A percentile compares a stretch with the other conserved stretches of the same genome.
Evolutionary conservation across 2,329 filamentous ascomycete genomes (phyloP).

Genomic region (Plectosphaerella sp.): DNA sequence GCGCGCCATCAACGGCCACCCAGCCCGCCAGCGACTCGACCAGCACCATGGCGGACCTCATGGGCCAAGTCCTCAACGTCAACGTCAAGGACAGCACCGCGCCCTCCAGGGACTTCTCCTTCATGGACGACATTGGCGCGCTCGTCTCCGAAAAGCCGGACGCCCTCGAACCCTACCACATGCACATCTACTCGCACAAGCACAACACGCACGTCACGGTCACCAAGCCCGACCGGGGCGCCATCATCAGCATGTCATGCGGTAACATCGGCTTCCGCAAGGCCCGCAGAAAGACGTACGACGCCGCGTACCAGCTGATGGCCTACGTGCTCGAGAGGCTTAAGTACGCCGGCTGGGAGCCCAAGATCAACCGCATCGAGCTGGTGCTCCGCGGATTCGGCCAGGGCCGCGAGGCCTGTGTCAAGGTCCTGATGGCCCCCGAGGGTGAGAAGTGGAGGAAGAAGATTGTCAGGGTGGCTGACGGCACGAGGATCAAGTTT

Average conservation of each 20-base stretch:
- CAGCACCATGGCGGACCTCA: conserved; percentile 15
- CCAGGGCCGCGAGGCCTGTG: conserved; percentile 78
- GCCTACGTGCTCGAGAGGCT: conserved; percentile 81
- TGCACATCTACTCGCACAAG: conserved; percentile 82
- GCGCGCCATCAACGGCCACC: not conserved
- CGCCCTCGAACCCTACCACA: conserved; percentile 65
- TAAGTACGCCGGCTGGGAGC: conserved; percentile 73
- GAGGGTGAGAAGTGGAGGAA: conserved; percentile 74
- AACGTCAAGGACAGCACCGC: conserved; percentile 9
- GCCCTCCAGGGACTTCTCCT: not conserved
- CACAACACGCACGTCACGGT: conserved; percentile 96
- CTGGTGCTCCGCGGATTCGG: conserved; percentile 84
- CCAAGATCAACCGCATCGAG: conserved; percentile 73
- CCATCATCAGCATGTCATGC: conserved; percentile 73
- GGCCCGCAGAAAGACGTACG: conserved; percentile 73
- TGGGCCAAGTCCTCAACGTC: conserved; percentile 31
- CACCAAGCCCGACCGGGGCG: conserved; percentile 73
- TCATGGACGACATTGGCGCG: conserved; percentile 1
- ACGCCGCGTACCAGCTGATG: conserved; percentile 86
- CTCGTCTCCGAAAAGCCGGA: conserved; percentile 14
- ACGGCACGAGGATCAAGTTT: conserved; percentile 90
- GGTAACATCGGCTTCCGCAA: conserved; percentile 94
- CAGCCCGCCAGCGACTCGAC: not conserved
- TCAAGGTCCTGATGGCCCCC: conserved; percentile 81
- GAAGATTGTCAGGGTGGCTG: conserved; percentile 75